phyloP scores from a whole-genome alignment of 2,329 filamentous ascomycete species.

The Trichophyton simii region DNA sequence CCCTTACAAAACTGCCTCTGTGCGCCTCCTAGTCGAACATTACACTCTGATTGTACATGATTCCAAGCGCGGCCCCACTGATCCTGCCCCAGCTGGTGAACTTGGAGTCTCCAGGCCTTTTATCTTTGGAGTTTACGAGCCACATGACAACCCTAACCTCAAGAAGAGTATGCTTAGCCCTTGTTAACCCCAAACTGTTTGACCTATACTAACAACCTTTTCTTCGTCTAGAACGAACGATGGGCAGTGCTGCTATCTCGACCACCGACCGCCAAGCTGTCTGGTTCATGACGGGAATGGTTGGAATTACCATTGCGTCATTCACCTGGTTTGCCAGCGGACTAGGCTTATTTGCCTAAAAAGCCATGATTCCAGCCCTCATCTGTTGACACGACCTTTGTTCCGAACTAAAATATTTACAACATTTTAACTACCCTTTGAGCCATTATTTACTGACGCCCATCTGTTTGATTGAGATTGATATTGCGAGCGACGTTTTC shows the following conservation, averaged over 20 bases:
- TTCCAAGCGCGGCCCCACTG: slow-evolving; percentile 39
- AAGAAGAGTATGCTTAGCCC: slow-evolving; percentile 28
- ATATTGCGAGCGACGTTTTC: not conserved
- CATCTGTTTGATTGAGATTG: not conserved
- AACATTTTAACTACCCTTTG: not conserved
- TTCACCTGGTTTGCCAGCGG: slow-evolving; percentile 42
- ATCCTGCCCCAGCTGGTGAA: slow-evolving; percentile 43
- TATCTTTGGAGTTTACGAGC: slow-evolving; percentile 51
- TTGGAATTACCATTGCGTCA: slow-evolving; percentile 43
- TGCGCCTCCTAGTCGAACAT: slow-evolving; percentile 45
- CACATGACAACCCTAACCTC: slow-evolving; percentile 40
- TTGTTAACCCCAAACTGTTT: not conserved
- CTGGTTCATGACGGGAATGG: slow-evolving; percentile 44
- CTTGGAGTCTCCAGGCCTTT: slow-evolving; percentile 41
- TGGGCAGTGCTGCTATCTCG: slow-evolving; percentile 34
- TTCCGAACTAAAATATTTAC: not conserved
- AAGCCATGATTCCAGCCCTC: not conserved
- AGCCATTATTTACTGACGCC: not conserved
- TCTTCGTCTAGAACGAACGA: not conserved
- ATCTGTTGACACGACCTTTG: not conserved
- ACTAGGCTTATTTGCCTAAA: slow-evolving; percentile 20
- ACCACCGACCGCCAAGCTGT: slow-evolving; percentile 43
- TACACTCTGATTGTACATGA: slow-evolving; percentile 55
- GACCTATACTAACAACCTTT: not conserved
- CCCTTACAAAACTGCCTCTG: slow-evolving; percentile 36